Conservation (phyloP, 73 alveolate species). For the Tetrahymena malaccensis region DNA sequence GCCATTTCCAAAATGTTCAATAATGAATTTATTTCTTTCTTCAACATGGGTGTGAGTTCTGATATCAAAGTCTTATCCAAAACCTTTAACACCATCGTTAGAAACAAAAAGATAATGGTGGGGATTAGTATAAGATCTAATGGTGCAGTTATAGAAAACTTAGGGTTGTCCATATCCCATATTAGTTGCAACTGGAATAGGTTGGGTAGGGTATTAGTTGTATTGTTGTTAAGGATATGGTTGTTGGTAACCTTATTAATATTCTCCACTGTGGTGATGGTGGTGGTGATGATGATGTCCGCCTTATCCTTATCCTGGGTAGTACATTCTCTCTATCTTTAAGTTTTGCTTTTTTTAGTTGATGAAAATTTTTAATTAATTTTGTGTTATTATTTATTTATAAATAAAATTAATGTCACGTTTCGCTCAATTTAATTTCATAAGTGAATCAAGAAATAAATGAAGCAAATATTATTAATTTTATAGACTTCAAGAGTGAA, state of each 20-base stretch:
- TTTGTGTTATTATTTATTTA: background rate
- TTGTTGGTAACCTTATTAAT: background rate
- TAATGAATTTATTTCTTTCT: background rate
- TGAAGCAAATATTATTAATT: too few relatives aligned
- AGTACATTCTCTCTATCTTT: background rate
- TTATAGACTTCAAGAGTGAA: background rate
- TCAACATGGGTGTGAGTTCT: background rate
- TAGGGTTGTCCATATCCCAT: background rate
- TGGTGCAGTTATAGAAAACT: background rate
- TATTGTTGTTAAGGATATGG: background rate
- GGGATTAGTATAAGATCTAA: constrained; percentile 15
- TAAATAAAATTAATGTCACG: background rate
- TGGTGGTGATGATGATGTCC: background rate
- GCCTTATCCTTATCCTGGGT: background rate
- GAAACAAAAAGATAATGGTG: background rate
- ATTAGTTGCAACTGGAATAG: background rate
- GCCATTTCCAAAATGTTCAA: constrained; percentile 8
- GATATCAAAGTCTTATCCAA: background rate
- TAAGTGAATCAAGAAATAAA: background rate
- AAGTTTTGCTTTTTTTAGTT: background rate
- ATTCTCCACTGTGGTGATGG: background rate
- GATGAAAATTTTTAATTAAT: background rate
- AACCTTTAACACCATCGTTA: background rate
- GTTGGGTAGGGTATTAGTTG: background rate
- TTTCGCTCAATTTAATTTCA: background rate